A percentile compares a stretch with the other conserved stretches of the same genome.
These are phyloP conservation scores for Babesia divergens DNA, from an alignment of 169 alveolate genomes.

Conservation along the genomic window DNA sequence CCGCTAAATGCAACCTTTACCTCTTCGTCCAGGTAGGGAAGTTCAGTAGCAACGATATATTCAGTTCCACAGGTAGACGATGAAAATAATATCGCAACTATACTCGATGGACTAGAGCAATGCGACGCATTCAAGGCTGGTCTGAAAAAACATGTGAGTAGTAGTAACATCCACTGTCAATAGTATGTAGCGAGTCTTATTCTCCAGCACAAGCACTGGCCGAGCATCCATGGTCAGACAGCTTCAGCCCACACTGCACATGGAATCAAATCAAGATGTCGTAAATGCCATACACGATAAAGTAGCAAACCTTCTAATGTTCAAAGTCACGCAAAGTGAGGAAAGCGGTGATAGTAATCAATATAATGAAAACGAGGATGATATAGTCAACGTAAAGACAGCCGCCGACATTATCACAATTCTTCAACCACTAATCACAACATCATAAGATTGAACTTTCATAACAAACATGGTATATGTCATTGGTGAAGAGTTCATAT, in stretches of 20 bases:
- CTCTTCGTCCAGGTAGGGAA: slow-evolving; percentile 37
- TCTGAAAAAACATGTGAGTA: slow-evolving; percentile 49
- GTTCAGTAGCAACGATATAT: neutral
- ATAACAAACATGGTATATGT: too few relatives aligned
- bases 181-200: slow-evolving; percentile 62
- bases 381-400: neutral
- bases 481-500: too few relatives aligned
- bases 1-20: slow-evolving; percentile 23
- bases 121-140: slow-evolving; percentile 24
- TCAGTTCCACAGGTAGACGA: slow-evolving; percentile 8
- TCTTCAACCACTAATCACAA: neutral
- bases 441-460: neutral
- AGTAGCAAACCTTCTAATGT: slow-evolving; percentile 50
- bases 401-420: neutral
- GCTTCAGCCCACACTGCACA: slow-evolving; percentile 70
- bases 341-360: neutral
- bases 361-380: neutral
- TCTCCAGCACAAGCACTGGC: slow-evolving; percentile 69
- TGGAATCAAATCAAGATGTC: slow-evolving; percentile 62
- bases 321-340: neutral
- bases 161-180: neutral
- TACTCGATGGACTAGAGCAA: slow-evolving; percentile 11
- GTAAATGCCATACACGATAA: slow-evolving; percentile 61
- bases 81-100: slow-evolving; percentile 14
- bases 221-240: slow-evolving; percentile 77